These are phyloP conservation scores for Blastobotrys aristatus DNA, from an alignment of 1,139 yeast species.

Conservation along the genomic window DNA sequence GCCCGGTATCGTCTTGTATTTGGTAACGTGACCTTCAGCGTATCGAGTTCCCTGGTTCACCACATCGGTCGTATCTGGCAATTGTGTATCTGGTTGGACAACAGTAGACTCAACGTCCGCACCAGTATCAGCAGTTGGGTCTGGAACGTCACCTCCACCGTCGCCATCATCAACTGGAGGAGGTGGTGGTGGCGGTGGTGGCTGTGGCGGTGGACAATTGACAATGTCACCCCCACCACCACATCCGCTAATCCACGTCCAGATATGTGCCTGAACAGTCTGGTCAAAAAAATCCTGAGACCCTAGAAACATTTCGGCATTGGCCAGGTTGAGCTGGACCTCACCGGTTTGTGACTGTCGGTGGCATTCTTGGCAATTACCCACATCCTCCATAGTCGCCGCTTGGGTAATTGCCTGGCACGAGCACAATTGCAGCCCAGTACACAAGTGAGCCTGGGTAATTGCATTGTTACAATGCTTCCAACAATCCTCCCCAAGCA, in stretches of 20 bases:
- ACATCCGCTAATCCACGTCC: conserved; percentile 3
- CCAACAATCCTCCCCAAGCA: conserved; percentile 22
- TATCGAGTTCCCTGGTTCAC: neutral
- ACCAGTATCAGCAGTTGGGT: neutral
- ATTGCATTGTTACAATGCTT: conserved; percentile 23
- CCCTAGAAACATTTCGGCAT: conserved; percentile 20
- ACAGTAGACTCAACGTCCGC: neutral
- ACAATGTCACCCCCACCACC: conserved; percentile 2
- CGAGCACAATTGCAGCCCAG: conserved; percentile 6
- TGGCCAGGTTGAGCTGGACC: conserved; percentile 21
- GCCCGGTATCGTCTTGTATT: neutral
- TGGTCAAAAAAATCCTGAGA: conserved; percentile 22
- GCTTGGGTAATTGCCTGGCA: conserved; percentile 7
- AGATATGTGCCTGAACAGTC: conserved; percentile 21
- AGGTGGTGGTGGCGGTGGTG: conserved; percentile 2
- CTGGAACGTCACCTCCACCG: neutral
- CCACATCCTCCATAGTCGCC: conserved; percentile 10
- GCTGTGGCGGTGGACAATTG: conserved; percentile 1
- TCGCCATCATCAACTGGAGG: neutral
- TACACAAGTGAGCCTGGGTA: conserved; percentile 17
- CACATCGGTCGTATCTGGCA: neutral
- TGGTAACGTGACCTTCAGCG: conserved; percentile 5
- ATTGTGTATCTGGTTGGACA: neutral
- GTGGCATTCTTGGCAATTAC: conserved; percentile 25
- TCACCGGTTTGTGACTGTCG: conserved; percentile 17